These are phyloP conservation scores for Penicillium sp. DNA, from an alignment of 2,329 filamentous ascomycete genomes.

Conservation along the genomic window DNA sequence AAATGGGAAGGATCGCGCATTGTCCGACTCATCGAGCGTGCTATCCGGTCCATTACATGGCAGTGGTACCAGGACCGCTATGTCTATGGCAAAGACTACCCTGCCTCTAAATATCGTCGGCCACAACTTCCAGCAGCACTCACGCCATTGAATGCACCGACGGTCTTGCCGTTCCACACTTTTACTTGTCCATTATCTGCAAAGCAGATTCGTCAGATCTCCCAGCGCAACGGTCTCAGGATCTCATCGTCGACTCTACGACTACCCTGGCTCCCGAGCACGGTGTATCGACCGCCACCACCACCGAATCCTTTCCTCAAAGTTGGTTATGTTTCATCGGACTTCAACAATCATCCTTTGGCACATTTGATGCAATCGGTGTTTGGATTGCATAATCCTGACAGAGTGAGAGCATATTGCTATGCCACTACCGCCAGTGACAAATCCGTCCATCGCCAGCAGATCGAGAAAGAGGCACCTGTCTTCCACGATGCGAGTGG, in stretches of 20 bases:
- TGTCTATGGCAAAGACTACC: slow-evolving; percentile 54
- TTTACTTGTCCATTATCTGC: slow-evolving; percentile 93
- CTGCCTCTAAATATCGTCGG: slow-evolving; percentile 59
- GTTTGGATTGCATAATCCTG: slow-evolving; percentile 78
- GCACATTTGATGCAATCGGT: slow-evolving; percentile 98
- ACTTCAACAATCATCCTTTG: slow-evolving; percentile 97
- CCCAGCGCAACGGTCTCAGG: slow-evolving; percentile 85
- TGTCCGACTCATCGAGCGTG: slow-evolving; percentile 76
- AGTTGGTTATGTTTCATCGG: slow-evolving; percentile 92
- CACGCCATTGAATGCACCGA: slow-evolving; percentile 79
- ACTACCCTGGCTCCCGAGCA: slow-evolving; percentile 75
- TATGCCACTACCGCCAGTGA: slow-evolving; percentile 94
- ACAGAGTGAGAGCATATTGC: slow-evolving; percentile 76
- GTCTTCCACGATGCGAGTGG: slow-evolving; percentile 82
- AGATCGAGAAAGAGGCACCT: slow-evolving; percentile 89
- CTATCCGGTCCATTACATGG: slow-evolving; percentile 70
- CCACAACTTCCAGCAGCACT: slow-evolving; percentile 68
- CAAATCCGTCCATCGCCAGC: slow-evolving; percentile 77
- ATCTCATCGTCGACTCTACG: slow-evolving; percentile 88
- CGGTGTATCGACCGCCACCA: slow-evolving; percentile 76
- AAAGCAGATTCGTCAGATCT: slow-evolving; percentile 87
- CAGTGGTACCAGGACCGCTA: slow-evolving; percentile 85
- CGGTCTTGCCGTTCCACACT: slow-evolving; percentile 93
- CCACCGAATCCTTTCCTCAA: slow-evolving; percentile 81
- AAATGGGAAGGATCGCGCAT: slow-evolving; percentile 86